A percentile compares a stretch with the other conserved stretches of the same genome.
These are phyloP conservation scores for Trichoderma atroviride DNA, from an alignment of 2,329 filamentous ascomycete species.

Conservation along the genomic window DNA sequence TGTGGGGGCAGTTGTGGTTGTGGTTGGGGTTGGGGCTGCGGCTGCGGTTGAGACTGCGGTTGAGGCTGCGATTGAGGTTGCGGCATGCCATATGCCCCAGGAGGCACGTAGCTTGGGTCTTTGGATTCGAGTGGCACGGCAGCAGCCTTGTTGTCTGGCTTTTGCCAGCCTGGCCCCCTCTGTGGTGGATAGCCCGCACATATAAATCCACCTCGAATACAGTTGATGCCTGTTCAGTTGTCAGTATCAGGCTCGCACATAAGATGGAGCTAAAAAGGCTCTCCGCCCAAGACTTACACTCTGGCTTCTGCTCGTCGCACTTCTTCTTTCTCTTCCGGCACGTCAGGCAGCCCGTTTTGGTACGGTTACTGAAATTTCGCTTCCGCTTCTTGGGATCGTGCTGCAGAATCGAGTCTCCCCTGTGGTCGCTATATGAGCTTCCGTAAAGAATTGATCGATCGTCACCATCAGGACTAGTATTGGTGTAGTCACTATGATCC, in stretches of 20 bases:
- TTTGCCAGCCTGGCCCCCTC: slow-evolving; percentile 72
- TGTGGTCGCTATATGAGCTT: slow-evolving; percentile 51
- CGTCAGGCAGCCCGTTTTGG: slow-evolving; percentile 93
- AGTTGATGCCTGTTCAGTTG: slow-evolving; percentile 72
- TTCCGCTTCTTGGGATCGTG: slow-evolving; percentile 70
- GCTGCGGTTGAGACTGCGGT: slow-evolving; percentile 1
- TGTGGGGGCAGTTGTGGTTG: slow-evolving; percentile 21
- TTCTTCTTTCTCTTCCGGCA: slow-evolving; percentile 95
- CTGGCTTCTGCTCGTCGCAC: slow-evolving; percentile 90
- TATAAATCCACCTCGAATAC: slow-evolving; percentile 82
- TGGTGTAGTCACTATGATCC: slow-evolving; percentile 54
- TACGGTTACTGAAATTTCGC: slow-evolving; percentile 88
- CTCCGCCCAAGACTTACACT: slow-evolving; percentile 65
- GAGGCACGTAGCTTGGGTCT: slow-evolving; percentile 65
- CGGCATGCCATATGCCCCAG: slow-evolving; percentile 64
- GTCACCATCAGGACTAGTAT: slow-evolving; percentile 58
- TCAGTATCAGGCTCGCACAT: slow-evolving; percentile 24
- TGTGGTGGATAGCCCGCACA: slow-evolving; percentile 90
- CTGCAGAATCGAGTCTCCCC: slow-evolving; percentile 54
- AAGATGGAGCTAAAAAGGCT: not conserved
- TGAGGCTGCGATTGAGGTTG: slow-evolving; percentile 36
- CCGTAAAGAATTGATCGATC: slow-evolving; percentile 48
- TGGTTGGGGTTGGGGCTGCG: slow-evolving; percentile 30
- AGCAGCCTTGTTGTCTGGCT: slow-evolving; percentile 69
- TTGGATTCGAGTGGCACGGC: slow-evolving; percentile 83